Percentiles rank a stretch among this genome's conserved stretches.
phyloP scores from a whole-genome alignment of 306 rosid genomes.

The Echinosophora koreensis region DNA sequence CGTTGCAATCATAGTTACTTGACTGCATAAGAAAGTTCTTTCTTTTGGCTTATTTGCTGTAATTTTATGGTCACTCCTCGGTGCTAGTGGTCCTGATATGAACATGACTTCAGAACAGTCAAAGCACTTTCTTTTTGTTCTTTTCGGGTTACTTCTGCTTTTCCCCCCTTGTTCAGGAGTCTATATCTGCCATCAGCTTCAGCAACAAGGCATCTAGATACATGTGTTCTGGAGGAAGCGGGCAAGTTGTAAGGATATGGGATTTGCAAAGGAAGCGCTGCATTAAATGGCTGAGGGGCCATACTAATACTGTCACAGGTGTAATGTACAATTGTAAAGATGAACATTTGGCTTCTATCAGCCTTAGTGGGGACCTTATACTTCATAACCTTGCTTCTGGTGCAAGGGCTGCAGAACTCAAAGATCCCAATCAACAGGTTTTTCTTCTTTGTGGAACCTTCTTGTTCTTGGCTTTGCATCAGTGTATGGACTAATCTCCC shows the following conservation, averaged over 20 bases:
- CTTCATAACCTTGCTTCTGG: constrained; percentile 98
- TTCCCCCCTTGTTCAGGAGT: constrained; percentile 65
- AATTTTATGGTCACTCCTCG: constrained; percentile 32
- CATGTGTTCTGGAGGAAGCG: constrained; percentile 94
- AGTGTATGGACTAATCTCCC: constrained; percentile 57
- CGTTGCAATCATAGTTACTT: constrained; percentile 26
- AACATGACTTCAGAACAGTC: constrained; percentile 24
- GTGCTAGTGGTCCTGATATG: constrained; percentile 33
- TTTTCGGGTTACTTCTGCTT: constrained; percentile 21
- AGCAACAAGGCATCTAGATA: constrained; percentile 97
- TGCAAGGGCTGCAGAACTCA: constrained; percentile 92
- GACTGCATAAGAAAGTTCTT: constrained; percentile 5
- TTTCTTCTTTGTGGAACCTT: constrained; percentile 50
- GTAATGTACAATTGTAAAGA: constrained; percentile 95
- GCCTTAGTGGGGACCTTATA: constrained; percentile 92
- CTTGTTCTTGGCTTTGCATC: constrained; percentile 42
- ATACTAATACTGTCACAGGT: constrained; percentile 85
- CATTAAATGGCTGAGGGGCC: constrained; percentile 94
- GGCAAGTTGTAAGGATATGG: constrained; percentile 97
- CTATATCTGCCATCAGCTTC: constrained; percentile 84
- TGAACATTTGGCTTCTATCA: constrained; percentile 96
- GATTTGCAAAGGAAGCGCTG: constrained; percentile 96
- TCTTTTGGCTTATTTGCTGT: constrained; percentile 9
- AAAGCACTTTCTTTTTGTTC: constrained; percentile 12
- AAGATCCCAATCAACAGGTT: constrained; percentile 96